These are phyloP conservation scores for Trichoderma reesei DNA, from an alignment of 495 filamentous ascomycete genomes.

Conservation along the genomic window DNA sequence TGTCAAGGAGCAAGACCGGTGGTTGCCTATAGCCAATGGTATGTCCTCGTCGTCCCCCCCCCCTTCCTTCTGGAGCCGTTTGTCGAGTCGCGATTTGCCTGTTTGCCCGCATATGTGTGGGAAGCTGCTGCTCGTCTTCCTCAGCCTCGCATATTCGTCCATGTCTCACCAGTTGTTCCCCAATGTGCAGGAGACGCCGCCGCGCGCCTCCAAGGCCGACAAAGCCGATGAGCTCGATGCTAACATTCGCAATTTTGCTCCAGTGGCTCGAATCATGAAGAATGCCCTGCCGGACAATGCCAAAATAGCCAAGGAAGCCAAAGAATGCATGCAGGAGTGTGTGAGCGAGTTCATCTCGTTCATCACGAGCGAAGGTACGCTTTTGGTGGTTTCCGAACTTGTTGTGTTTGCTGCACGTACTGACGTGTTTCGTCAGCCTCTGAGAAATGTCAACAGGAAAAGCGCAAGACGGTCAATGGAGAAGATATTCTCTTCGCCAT, in stretches of 20 bases:
- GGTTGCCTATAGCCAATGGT: constrained; percentile 99
- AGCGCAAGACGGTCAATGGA: constrained; percentile 97
- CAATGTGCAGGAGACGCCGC: constrained; percentile 36
- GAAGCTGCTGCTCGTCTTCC: constrained; percentile 36
- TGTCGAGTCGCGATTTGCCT: too few relatives aligned
- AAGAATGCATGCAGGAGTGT: constrained; percentile 99
- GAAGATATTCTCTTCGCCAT: constrained; percentile 98
- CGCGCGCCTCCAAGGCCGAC: constrained; percentile 34
- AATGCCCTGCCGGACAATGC: constrained; percentile 92
- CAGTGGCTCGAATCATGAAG: constrained; percentile 99
- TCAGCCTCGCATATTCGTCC: constrained; percentile 27
- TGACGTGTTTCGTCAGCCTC: constrained; percentile 55
- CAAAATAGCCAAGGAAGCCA: constrained; percentile 98
- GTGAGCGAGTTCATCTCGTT: constrained; percentile 99
- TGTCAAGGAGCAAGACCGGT: constrained; percentile 98
- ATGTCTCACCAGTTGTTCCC: constrained; percentile 48
- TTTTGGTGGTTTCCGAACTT: too few relatives aligned
- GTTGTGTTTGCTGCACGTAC: constrained; percentile 15
- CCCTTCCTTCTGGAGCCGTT: constrained; percentile 39
- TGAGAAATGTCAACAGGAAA: constrained; percentile 98
- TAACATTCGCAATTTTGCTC: constrained; percentile 81
- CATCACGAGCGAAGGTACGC: constrained; percentile 93
- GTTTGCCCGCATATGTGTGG: constrained; percentile 15
- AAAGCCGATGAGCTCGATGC: constrained; percentile 54
- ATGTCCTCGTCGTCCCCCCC: constrained; percentile 42